Evolutionary conservation across 2,329 filamentous ascomycete species (phyloP).

Genomic region (Aspergillus caelatus): DNA sequence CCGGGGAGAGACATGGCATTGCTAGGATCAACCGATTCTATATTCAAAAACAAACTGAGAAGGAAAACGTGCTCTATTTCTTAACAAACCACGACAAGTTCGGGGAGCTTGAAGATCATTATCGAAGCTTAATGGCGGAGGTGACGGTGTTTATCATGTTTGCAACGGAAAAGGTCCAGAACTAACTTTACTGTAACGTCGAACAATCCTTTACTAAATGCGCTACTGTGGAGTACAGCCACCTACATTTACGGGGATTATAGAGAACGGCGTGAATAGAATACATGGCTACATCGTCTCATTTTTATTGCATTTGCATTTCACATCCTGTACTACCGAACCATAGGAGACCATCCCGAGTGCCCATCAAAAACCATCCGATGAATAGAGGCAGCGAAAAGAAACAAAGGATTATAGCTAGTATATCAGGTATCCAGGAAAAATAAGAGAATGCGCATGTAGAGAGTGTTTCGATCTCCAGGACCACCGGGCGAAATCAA

Average conservation of each 20-base stretch:
- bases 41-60: background rate
- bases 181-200: background rate
- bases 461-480: conserved; percentile 23
- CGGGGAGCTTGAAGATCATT: conserved; percentile 1
- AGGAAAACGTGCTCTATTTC: background rate
- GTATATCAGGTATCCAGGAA: conserved; percentile 26
- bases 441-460: conserved; percentile 17
- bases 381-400: conserved; percentile 15
- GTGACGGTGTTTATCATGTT: conserved; percentile 27
- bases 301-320: conserved; percentile 3
- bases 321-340: conserved; percentile 2
- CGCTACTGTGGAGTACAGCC: background rate
- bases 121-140: conserved; percentile 12
- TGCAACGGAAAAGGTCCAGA: conserved; percentile 15
- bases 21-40: conserved; percentile 7
- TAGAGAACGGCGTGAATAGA: background rate
- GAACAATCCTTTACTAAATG: too few relatives aligned
- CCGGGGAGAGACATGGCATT: conserved; percentile 72
- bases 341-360: background rate
- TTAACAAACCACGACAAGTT: background rate
- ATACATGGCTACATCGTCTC: background rate
- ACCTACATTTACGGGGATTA: too few relatives aligned
- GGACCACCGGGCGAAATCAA: conserved; percentile 17
- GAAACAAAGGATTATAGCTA: conserved; percentile 23
- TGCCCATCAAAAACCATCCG: conserved; percentile 1